Conservation (phyloP, 2,329 filamentous ascomycete species). For the Chalaropsis ovoidea region DNA sequence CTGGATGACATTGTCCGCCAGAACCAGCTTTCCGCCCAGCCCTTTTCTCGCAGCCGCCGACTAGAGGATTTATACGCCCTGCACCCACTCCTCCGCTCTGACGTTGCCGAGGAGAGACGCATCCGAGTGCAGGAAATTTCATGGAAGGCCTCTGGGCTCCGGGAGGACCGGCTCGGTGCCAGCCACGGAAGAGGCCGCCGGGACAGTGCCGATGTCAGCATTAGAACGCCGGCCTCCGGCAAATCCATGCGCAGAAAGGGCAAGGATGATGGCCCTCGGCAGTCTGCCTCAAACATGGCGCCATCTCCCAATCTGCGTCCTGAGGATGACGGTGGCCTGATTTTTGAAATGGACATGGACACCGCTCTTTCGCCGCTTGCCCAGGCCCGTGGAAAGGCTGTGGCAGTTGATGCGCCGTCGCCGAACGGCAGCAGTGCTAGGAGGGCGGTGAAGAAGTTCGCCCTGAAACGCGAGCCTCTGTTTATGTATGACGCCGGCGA, state of each 20-base stretch:
- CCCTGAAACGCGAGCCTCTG: background rate
- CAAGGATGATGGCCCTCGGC: constrained; percentile 30
- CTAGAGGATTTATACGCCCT: constrained; percentile 49
- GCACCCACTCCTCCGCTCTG: constrained; percentile 51
- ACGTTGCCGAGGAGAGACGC: constrained; percentile 59
- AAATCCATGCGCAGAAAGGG: constrained; percentile 38
- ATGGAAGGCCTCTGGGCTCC: constrained; percentile 52
- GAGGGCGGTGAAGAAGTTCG: constrained; percentile 12
- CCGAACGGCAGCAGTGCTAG: background rate
- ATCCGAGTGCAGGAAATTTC: constrained; percentile 67
- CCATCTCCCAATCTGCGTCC: background rate
- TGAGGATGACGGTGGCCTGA: constrained; percentile 18
- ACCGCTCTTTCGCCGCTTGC: background rate
- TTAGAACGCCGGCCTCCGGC: constrained; percentile 33
- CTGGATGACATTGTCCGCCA: constrained; percentile 69
- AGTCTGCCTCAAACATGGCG: background rate
- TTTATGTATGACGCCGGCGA: background rate
- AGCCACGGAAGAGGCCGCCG: constrained; percentile 37
- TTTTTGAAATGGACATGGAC: constrained; percentile 25
- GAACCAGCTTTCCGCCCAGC: constrained; percentile 69
- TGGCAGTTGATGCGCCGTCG: background rate
- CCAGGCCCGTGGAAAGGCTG: background rate
- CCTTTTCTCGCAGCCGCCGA: constrained; percentile 65
- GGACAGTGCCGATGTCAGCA: background rate
- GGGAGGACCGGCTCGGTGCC: constrained; percentile 33